Evolutionary conservation across 345 rosid species (phyloP), one percentile per base, ranked within the genome.

Genomic region (Abelmoschus esculentus): DNA sequence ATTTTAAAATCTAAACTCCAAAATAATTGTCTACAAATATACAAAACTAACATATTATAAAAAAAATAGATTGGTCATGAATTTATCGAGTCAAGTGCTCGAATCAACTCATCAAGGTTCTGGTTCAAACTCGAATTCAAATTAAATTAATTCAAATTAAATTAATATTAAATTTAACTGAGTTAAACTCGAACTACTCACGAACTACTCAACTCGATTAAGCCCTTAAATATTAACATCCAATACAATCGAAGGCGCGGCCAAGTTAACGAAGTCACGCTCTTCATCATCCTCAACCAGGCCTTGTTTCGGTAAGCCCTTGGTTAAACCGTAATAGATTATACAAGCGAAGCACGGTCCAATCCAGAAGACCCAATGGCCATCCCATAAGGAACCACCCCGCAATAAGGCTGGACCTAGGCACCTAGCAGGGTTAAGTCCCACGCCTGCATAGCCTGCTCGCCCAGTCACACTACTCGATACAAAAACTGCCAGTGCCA

Each of bases 351-450:
- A 40, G 15, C 70, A 46, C 4, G 87, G 82, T n/a, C 87, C 87
- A 0, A 46, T 72, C 89, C 90, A 83, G 34, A 80, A 86, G 1
- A 86, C 82, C 86, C 84, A 83, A 14, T 78, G 84, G 10, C 86
- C 87, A 5, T 65, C 18, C 89, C 89, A 80, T 6, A 86, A 70
- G 2, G 62, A 69, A 31, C 83, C 90, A 0, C 86, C 86, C n/a
- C 71, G 57, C 22, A 86, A 32, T 2, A 86, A 13, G 7, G 87
- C 86, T 0, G 86, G 82, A 1, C 83, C 87, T 13, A 86, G 66
- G 53, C 89, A 86, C 76, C 82, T 77, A 0, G 83, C 87, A 1
- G 87, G 87, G 72, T 78, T 83, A 67, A 81, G 64, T 54, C 84
- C 87, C 7, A 68, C 84, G 0, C 87, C 86, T 0, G 77, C 79